Evolutionary conservation across 192 early-diverging fungal species (phyloP), one percentile per base, ranked within the genome.

Genomic region (Coemansia sp.): DNA sequence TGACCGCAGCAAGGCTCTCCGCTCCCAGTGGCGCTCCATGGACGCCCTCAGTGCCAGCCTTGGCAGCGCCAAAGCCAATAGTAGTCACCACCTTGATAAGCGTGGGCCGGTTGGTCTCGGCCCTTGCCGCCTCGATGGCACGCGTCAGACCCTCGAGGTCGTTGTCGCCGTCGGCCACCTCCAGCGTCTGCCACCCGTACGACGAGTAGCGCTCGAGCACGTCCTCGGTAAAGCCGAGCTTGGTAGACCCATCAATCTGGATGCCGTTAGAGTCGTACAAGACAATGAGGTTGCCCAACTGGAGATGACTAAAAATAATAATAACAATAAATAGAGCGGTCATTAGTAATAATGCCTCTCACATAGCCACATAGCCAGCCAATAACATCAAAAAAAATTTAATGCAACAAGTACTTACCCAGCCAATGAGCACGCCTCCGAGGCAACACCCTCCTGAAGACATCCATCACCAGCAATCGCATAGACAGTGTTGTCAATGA

Each of bases 191-290:
- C 95, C 95, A 99, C 42, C 93, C 97, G 72, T 96, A 99, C 39
- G 95, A 73, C 68, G 92, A 90, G 79, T 89, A 95, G 60, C 95
- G 90, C 83, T 92, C 84, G 45, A 79, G 71, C 36, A 95, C 94
- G 70, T 97, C 91, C 75, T 97, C 95, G 34, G 94, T 96, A 76
- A 97, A 99, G 16, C 93, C 90, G 24, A 91, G 83, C 33, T 84
- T 82, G 59, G 88, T 91, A 36, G 87, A 86, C 62, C 94, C 95
- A 84, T 96, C 97, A 74, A 99, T 95, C 60, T 91, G 88, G 83
- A 99, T 92, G 73, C 94, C 85, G 84, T 99, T 99, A 70, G 94
- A 92, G 83, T 99, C 97, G 78, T 99, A 99, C 42, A 99, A 75
- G 26, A 88, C 90, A 70, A 97, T 94, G 48, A 99, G 85, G 70